Evolutionary conservation across 148 eudicot species (phyloP), one percentile per base, ranked within the genome.

Genomic region (Camellia japonica): DNA sequence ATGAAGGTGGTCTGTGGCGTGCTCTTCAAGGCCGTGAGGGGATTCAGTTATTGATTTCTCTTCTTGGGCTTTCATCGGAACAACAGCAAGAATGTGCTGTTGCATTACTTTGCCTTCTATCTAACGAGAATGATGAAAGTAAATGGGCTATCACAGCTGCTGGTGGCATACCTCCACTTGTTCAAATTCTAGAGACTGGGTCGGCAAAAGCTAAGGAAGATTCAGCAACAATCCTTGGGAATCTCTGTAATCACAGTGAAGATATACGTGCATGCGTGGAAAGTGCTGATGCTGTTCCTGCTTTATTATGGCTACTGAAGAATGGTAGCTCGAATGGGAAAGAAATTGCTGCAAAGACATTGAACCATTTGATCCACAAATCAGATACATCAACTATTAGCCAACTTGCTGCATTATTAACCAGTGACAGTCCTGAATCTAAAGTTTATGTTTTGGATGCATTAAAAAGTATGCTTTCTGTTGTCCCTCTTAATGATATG

Each of bases 131-230:
- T 80, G 97, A 95, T 85, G 98, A 95, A 81, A 91, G 97, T 80
- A 95, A 95, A 86, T 95, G 98, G 98, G 97, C 98, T 61, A 92
- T 95, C 75, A 95, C 98, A 30, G 98, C 97, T 38, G 98, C 98
- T 80, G 98, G 98, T 77, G 98, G 98, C 61, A 95, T 95, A 80
- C 98, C 98, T 73, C 98, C 98, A 64, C 92, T 95, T 80, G 98
- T 95, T 71, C 98, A 95, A 81, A 95, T 95, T 79, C 88, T 95
- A 15, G 98, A 95, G 86, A 95, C 96, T 18, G 98, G 97, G 47
- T 93, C 98, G 65, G 90, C 89, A 49, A 95, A 92, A 90, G 98
- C 98, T 56, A 95, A 95, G 84, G 98, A 95, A 90, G 97, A 95
- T 82, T 87, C 98, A 58, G 98, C 98, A 81, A 88, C 86, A 49